Base-by-base conservation (phyloP, 345 rosid species). In the Laguncularia racemosa region DNA sequence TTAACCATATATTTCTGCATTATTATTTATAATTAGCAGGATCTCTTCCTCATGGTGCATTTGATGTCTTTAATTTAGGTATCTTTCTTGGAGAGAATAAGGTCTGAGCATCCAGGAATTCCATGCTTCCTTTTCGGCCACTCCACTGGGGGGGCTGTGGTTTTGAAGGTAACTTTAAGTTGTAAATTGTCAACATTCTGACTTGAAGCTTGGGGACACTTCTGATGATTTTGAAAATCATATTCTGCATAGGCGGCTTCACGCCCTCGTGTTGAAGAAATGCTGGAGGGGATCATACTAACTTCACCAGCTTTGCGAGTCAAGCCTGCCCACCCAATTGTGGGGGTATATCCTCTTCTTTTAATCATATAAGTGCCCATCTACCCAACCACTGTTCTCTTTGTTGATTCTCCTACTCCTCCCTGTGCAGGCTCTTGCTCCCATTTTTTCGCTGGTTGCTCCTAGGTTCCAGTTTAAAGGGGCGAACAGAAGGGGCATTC, bases 91-190 rank as follows among this genome's bases (percentile, higher is more conserved):
- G 96, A 87, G 58, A 93, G 84, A 71, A 70, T 87, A 56, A 84
- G 68, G 75, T 74, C 66, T 28, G 97, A 90, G 51, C 73, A 93
- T 66, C 96, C 90, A 0, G 89, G 82, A n/a, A 66, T 85, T 18
- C 95, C 96, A 18, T 93, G 99, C 76, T 93, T 93, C 70, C 97
- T 93, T 44, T 87, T 89, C 69, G 99, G 99, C 70, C 99, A 93
- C 61, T 93, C 96, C 40, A 90, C 97, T 0, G 97, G 99, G 69
- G 99, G 99, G 62, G 91, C 99, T 58, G 97, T 90, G 55, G 99
- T 93, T 70, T 77, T 93, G 67, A 93, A 93, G 88, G 97, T 85
- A 65, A 55, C 28, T 26, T 26, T 26, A 26, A 26, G 28, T 26
- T 26, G 28, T 26, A 6, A 26, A 2, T 26, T 26, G 28, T 26